Conservation (phyloP, 2,329 filamentous ascomycete species). For the Xylariaceae sp. region DNA sequence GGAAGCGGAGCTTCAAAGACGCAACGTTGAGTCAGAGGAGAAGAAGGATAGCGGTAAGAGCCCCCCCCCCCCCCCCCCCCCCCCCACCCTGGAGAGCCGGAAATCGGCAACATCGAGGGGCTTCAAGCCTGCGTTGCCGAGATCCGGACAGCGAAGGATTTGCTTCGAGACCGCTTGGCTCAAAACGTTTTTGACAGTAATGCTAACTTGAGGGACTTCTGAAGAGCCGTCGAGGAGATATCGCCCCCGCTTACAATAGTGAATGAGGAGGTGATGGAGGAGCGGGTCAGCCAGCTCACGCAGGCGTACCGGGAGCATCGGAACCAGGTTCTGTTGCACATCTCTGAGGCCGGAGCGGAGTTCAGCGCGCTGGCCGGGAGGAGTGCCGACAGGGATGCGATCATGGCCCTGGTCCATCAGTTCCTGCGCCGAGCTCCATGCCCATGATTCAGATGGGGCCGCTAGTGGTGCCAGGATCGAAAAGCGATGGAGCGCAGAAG, state of each 20-base stretch:
- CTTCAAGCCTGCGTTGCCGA: slow-evolving; percentile 4
- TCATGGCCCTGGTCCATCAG: slow-evolving; percentile 10
- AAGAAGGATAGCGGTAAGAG: not conserved
- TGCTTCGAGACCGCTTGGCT: slow-evolving; percentile 9
- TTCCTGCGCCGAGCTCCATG: slow-evolving; percentile 2
- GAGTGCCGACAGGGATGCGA: slow-evolving; percentile 2
- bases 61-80: not conserved
- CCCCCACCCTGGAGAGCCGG: not conserved
- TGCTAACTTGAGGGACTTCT: slow-evolving; percentile 3
- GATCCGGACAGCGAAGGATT: slow-evolving; percentile 8
- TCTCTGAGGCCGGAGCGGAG: slow-evolving; percentile 11
- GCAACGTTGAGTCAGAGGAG: not conserved
- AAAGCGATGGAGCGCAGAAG: not conserved
- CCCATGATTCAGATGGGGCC: not conserved
- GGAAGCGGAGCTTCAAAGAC: not conserved
- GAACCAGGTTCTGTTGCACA: slow-evolving; percentile 8
- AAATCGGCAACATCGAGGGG: not conserved
- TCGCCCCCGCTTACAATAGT: slow-evolving; percentile 1
- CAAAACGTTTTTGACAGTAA: not conserved
- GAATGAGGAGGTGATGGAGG: slow-evolving; percentile 18
- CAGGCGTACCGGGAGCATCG: slow-evolving; percentile 22
- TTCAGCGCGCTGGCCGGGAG: slow-evolving; percentile 10
- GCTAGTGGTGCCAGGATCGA: not conserved
- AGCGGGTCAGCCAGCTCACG: slow-evolving; percentile 12
- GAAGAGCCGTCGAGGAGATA: slow-evolving; percentile 13